phyloP scores from a whole-genome alignment of 306 rosid species.

The Prunus mume region DNA sequence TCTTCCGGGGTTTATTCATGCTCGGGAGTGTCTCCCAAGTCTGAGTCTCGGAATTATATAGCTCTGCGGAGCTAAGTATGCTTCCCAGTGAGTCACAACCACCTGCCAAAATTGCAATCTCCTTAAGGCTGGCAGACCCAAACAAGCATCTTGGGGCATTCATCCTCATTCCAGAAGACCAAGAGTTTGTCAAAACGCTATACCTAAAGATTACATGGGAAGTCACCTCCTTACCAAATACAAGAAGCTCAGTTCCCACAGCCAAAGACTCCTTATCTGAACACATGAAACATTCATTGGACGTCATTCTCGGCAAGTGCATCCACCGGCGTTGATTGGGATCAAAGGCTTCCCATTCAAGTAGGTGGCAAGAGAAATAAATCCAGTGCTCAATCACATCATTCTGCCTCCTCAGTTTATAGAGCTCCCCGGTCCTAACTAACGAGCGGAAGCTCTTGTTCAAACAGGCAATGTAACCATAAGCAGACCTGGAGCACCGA shows the following conservation, averaged over 20 bases:
- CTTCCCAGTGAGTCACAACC: constrained; percentile 82
- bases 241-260: constrained; percentile 94
- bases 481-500: constrained; percentile 83
- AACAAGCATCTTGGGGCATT: constrained; percentile 87
- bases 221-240: constrained; percentile 70
- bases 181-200: constrained; percentile 82
- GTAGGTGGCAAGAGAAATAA: constrained; percentile 75
- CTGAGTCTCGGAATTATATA: constrained; percentile 78
- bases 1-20: constrained; percentile 80
- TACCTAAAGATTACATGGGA: constrained; percentile 75
- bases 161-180: constrained; percentile 81
- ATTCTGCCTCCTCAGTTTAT: constrained; percentile 62
- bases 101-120: constrained; percentile 91
- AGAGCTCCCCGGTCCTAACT: constrained; percentile 73
- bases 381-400: constrained; percentile 84
- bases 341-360: constrained; percentile 93
- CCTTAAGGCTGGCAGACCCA: constrained; percentile 87
- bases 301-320: constrained; percentile 85
- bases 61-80: constrained; percentile 69
- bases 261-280: constrained; percentile 95
- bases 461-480: constrained; percentile 66
- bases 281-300: constrained; percentile 83
- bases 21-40: constrained; percentile 66
- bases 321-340: constrained; percentile 70
- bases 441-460: constrained; percentile 61